Base-by-base conservation (phyloP, 2,329 filamentous ascomycete genomes). In the Pyrenophora tritici-repentis region DNA sequence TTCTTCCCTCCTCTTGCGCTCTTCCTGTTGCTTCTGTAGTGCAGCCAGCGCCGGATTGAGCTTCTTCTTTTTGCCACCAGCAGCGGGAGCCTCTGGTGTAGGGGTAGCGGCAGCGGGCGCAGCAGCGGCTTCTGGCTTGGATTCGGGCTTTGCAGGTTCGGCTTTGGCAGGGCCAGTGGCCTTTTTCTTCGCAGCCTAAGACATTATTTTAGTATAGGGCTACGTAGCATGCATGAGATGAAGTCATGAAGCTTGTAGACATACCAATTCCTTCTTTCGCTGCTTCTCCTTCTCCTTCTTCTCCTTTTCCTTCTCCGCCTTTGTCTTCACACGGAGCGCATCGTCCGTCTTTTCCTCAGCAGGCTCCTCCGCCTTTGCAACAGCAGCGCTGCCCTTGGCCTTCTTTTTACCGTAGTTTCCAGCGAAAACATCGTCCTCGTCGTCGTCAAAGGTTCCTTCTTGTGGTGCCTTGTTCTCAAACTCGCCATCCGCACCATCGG, bases 271-370 rank as follows among this genome's bases (percentile, higher is more conserved):
- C 85, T 92, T 99, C 80, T 99, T 99, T 62, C 92, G 84, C 78
- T 94, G 90, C 85, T 99, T 99, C 80, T 99, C 94, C 55, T 91
- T 86, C 79, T 99, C 94, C 79, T 97, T 99, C 83, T 93, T 97
- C 69, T 93, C 82, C 77, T 91, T 96, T 75, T 99, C 94, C 80
- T 99, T 99, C 79, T 99, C 92, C 51, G 95, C 94, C 84, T 97
- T 99, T 33, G 91, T 96, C 78, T 97, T 86, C 41, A 97, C 82
- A 47, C 86, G 66, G 59, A 80, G 67, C 20, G 55, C 66, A 33
- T 69, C 72, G 18, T 65, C 68, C 73, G 73, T 74, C 42, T 73
- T 66, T 42, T 72, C 72, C 70, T 62, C 55, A 41, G 65, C 59
- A 48, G 73, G 59, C 51, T 68, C 60, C 45, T 77, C 68, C 72